Conservation (phyloP, 1,139 yeast genomes). For the Candida sojae region DNA sequence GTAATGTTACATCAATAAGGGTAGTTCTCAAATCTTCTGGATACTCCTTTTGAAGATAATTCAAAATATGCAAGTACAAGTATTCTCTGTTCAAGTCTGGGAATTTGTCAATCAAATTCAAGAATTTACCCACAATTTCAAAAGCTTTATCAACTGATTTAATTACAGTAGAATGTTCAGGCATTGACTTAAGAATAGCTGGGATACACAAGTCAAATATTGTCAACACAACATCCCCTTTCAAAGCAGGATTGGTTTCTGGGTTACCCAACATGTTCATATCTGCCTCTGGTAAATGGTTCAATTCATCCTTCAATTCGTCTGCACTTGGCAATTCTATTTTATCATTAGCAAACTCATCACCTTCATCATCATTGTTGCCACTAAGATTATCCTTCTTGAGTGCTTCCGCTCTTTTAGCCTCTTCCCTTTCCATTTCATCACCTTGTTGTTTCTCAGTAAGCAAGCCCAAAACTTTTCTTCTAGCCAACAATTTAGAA, state of each 20-base stretch:
- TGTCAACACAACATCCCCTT: conserved; percentile 85
- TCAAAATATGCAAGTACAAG: conserved; percentile 64
- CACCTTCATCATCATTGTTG: conserved; percentile 24
- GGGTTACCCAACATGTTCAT: conserved; percentile 83
- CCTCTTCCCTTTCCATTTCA: conserved; percentile 47
- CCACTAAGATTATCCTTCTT: conserved; percentile 28
- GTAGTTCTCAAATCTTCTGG: conserved; percentile 42
- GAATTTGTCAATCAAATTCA: conserved; percentile 65
- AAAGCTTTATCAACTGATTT: conserved; percentile 38
- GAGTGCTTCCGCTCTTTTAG: conserved; percentile 23
- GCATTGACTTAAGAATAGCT: conserved; percentile 40
- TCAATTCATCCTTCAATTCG: conserved; percentile 61
- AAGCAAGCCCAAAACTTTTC: conserved; percentile 77
- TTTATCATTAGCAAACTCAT: conserved; percentile 36
- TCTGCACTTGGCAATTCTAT: conserved; percentile 57
- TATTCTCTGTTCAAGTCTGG: conserved; percentile 68
- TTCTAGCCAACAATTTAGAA: conserved; percentile 78
- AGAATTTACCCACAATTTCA: conserved; percentile 46
- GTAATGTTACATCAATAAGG: conserved; percentile 63
- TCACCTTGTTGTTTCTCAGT: conserved; percentile 70
- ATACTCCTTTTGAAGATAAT: conserved; percentile 44
- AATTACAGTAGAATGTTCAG: conserved; percentile 26
- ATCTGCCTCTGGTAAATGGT: conserved; percentile 83
- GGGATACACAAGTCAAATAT: conserved; percentile 74
- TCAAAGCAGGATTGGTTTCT: conserved; percentile 85